Evolutionary conservation across 139 green algal genomes (phyloP).

Genomic region (Haematococcus lacustris): DNA sequence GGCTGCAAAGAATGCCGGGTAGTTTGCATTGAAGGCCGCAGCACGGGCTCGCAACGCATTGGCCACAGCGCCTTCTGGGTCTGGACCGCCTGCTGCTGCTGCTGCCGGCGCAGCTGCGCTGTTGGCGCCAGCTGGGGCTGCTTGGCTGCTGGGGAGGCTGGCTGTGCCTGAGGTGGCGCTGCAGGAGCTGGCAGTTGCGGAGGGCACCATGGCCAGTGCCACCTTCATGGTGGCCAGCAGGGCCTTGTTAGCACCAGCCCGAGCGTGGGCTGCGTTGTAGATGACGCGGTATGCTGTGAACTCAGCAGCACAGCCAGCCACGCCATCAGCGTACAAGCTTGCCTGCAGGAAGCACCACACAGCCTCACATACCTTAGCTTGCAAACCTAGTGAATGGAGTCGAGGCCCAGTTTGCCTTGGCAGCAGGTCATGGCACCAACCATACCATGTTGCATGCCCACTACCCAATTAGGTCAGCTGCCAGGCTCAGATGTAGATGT

Average conservation of each 20-base stretch:
- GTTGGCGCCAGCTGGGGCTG: neutral
- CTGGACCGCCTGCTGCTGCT: slow-evolving; percentile 18
- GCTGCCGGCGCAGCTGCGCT: neutral
- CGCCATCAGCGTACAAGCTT: slow-evolving; percentile 43
- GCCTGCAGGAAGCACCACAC: too few species aligned
- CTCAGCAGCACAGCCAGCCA: slow-evolving; percentile 34
- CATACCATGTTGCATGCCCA: too few species aligned
- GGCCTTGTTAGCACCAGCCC: slow-evolving; percentile 27
- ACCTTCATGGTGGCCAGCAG: slow-evolving; percentile 55
- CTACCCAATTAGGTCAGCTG: too few species aligned
- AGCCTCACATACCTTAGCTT: too few species aligned
- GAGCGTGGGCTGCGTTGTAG: slow-evolving; percentile 56
- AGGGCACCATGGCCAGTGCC: slow-evolving; percentile 1
- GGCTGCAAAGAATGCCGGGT: slow-evolving; percentile 60
- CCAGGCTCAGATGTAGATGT: too few species aligned
- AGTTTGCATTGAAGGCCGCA: slow-evolving; percentile 23
- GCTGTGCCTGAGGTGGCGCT: slow-evolving; percentile 54
- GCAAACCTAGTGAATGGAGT: too few species aligned
- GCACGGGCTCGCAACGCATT: slow-evolving; percentile 1
- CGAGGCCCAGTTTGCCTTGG: too few species aligned
- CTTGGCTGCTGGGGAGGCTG: too few species aligned
- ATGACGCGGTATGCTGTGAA: slow-evolving; percentile 45
- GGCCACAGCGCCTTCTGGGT: neutral
- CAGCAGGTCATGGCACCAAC: too few species aligned
- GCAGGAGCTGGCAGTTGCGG: slow-evolving; percentile 11